Evolutionary conservation across 495 filamentous ascomycete species (phyloP).

Genomic region (Astrothelium subdiscretum): DNA sequence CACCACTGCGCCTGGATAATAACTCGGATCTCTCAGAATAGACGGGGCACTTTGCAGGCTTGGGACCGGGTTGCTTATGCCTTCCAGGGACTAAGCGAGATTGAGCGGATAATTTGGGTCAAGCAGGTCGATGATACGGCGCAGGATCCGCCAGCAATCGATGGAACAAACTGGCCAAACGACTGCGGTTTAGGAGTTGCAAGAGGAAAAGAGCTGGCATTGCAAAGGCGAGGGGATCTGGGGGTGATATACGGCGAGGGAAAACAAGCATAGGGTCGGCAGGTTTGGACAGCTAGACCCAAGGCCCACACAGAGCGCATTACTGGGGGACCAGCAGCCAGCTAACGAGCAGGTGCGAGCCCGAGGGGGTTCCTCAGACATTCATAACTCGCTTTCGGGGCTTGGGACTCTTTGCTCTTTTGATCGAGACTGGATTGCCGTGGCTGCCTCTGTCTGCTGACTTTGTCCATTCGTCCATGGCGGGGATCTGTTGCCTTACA

Average conservation of each 20-base stretch:
- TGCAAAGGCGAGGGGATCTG: not conserved
- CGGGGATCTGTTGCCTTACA: not conserved
- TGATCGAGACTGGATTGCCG: not conserved
- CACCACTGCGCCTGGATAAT: not conserved
- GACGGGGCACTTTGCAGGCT: not conserved
- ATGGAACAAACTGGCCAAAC: not conserved
- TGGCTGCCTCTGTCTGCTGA: not conserved
- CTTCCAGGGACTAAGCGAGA: not conserved
- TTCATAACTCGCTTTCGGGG: constrained; percentile 1
- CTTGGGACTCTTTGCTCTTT: not conserved
- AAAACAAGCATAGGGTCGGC: constrained; percentile 3
- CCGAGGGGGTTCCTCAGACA: not conserved
- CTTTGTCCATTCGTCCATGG: not conserved
- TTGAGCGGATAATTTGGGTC: not conserved
- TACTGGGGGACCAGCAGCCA: not conserved
- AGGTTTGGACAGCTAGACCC: constrained; percentile 2
- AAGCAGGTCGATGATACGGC: not conserved
- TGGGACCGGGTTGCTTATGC: not conserved
- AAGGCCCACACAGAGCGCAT: not conserved
- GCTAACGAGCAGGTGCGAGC: not conserved
- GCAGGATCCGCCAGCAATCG: not conserved
- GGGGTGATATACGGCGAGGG: constrained; percentile 1
- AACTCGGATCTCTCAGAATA: not conserved
- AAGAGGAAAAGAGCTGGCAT: not conserved
- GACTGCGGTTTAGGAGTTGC: constrained; percentile 2